phyloP scores from a whole-genome alignment of 495 filamentous ascomycete species.

The Elasticomyces elasticus region DNA sequence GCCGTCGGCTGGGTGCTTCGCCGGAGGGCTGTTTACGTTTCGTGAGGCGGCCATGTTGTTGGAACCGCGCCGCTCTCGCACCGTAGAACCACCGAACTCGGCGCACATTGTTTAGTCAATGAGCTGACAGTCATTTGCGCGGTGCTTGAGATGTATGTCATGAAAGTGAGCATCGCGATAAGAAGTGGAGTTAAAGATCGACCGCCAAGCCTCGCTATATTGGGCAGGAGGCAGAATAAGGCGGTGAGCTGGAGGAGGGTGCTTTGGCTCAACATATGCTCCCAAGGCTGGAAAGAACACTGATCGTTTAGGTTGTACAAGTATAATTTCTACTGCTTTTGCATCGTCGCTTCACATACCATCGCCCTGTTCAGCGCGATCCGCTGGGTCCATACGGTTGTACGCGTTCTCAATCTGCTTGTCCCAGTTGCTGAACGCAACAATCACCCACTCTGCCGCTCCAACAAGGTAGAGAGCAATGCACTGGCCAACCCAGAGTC shows the following conservation, averaged over 20 bases:
- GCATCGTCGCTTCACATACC: not conserved
- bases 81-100: not conserved
- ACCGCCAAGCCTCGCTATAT: not conserved
- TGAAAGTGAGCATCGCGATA: not conserved
- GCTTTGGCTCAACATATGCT: not conserved
- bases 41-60: not conserved
- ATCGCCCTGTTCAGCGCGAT: slow-evolving; percentile 36
- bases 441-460: slow-evolving; percentile 67
- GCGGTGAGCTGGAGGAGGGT: not conserved
- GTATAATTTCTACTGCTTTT: not conserved
- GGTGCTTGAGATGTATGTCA: not conserved
- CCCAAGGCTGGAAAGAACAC: not conserved
- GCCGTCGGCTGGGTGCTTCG: not conserved
- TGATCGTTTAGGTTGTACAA: too few species aligned
- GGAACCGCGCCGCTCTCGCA: not conserved
- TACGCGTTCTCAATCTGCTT: slow-evolving; percentile 67
- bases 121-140: not conserved
- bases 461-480: slow-evolving; percentile 82
- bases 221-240: not conserved
- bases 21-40: not conserved
- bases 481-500: slow-evolving; percentile 84
- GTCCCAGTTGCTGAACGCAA: slow-evolving; percentile 70
- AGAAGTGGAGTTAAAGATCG: slow-evolving; percentile 5
- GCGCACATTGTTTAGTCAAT: not conserved
- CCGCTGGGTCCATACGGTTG: slow-evolving; percentile 59